A percentile compares a stretch with the other conserved stretches of the same genome.
phyloP scores from a whole-genome alignment of 2,329 filamentous ascomycete genomes.

The Diaporthe sp. region DNA sequence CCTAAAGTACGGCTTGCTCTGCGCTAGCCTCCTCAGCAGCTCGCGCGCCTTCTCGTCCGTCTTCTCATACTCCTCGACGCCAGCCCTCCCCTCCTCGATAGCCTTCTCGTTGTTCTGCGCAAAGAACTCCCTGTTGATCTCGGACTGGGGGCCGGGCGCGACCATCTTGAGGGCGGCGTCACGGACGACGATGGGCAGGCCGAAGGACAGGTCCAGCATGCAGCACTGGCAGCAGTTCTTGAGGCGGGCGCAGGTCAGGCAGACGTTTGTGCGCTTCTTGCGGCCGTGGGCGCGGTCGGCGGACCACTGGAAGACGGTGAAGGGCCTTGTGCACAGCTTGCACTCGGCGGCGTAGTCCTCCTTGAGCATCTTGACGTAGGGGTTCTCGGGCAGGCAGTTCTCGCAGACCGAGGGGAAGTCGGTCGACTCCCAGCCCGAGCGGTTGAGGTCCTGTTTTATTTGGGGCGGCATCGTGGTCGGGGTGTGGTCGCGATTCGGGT shows the following conservation, averaged over 20 bases:
- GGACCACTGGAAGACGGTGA: constrained; percentile 96
- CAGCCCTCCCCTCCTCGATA: constrained; percentile 89
- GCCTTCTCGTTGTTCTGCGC: constrained; percentile 97
- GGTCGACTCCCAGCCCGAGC: constrained; percentile 94
- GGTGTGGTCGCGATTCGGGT: neutral
- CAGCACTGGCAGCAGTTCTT: constrained; percentile 99
- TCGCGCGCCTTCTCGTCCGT: constrained; percentile 97
- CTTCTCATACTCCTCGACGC: constrained; percentile 92
- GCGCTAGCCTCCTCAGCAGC: constrained; percentile 83
- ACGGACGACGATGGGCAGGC: constrained; percentile 91
- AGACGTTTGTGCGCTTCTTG: constrained; percentile 94
- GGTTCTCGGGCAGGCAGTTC: constrained; percentile 93
- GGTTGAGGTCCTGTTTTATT: constrained; percentile 95
- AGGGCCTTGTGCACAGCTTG: constrained; percentile 91
- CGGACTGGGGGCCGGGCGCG: constrained; percentile 89
- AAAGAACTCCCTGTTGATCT: constrained; percentile 96
- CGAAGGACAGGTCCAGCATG: constrained; percentile 97
- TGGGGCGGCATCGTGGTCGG: constrained; percentile 78
- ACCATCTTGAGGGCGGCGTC: constrained; percentile 99
- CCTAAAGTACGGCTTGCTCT: constrained; percentile 94
- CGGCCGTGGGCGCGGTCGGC: constrained; percentile 87
- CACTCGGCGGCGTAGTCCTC: constrained; percentile 93
- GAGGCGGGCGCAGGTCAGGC: constrained; percentile 92
- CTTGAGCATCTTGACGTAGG: constrained; percentile 99
- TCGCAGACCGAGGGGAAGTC: constrained; percentile 92